These are phyloP conservation scores for Didymosphaeria variabile DNA, from an alignment of 2,329 filamentous ascomycete genomes.

Conservation along the genomic window DNA sequence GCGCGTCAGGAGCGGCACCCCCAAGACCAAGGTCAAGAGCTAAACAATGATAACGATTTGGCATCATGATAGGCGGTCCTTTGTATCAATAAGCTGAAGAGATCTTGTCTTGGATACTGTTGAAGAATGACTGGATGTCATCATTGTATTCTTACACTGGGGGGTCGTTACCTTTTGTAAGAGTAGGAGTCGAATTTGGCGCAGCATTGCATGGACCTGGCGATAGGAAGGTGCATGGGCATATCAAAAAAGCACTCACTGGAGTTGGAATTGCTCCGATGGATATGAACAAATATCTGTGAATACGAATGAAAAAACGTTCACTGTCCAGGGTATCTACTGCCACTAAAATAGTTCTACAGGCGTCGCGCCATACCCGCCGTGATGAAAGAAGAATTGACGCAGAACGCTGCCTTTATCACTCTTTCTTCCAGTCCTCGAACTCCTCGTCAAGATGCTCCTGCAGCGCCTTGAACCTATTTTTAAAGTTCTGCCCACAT, in stretches of 20 bases:
- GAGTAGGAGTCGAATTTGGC: background rate
- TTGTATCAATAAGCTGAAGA: background rate
- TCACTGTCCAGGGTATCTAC: background rate
- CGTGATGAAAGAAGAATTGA: background rate
- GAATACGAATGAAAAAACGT: conserved; percentile 14
- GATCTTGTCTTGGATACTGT: background rate
- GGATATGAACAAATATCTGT: conserved; percentile 15
- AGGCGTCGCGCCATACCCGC: too few species aligned
- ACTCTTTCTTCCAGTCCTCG: conserved; percentile 70
- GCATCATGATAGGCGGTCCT: background rate
- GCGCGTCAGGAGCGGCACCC: conserved; percentile 63
- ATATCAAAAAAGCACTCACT: background rate
- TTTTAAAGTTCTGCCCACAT: conserved; percentile 77
- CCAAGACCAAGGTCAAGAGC: conserved; percentile 49
- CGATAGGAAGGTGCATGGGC: background rate
- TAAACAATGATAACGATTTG: conserved; percentile 23
- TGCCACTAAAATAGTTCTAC: background rate
- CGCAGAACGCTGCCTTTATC: background rate
- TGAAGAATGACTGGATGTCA: background rate
- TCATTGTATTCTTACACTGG: background rate
- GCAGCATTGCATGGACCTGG: background rate
- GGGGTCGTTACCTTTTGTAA: background rate
- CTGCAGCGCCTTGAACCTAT: conserved; percentile 77
- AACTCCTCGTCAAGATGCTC: conserved; percentile 79
- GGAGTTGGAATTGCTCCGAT: background rate